Percentiles rank a stretch among this genome's conserved stretches.
phyloP scores from a whole-genome alignment of 805 yeast species.

The Cyberlindnera galapagoensis region DNA sequence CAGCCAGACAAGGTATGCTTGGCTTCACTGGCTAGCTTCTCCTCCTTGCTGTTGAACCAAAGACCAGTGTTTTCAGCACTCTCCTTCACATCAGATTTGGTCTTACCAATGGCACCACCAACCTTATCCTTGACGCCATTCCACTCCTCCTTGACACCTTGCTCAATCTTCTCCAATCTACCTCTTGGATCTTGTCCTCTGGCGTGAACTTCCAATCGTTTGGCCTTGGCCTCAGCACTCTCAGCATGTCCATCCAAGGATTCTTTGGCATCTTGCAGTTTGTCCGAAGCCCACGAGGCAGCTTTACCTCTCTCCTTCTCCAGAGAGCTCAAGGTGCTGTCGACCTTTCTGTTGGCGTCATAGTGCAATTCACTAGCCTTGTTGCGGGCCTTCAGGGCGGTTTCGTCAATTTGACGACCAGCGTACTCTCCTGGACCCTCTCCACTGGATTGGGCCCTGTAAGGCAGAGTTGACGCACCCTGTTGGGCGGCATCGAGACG shows the following conservation, averaged over 20 bases:
- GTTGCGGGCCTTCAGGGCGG: constrained; percentile 13
- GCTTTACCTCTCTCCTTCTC: constrained; percentile 13
- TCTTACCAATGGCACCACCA: constrained; percentile 3
- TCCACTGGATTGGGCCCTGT: constrained; percentile 4
- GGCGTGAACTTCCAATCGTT: constrained; percentile 12
- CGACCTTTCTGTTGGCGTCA: constrained; percentile 17
- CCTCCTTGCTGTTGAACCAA: constrained; percentile 22
- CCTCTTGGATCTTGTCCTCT: constrained; percentile 11
- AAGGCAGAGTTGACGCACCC: constrained; percentile 5
- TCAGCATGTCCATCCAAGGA: constrained; percentile 10
- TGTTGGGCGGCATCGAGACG: constrained; percentile 15
- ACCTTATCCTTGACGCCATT: constrained; percentile 18
- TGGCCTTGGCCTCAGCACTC: constrained; percentile 16
- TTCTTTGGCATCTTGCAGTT: constrained; percentile 10
- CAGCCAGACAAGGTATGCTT: constrained; percentile 35
- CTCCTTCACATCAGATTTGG: constrained; percentile 8
- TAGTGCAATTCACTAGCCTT: constrained; percentile 12
- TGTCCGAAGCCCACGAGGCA: constrained; percentile 20
- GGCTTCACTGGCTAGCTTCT: constrained; percentile 27
- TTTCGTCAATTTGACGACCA: constrained; percentile 24
- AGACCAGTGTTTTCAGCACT: constrained; percentile 2
- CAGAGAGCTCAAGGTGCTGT: constrained; percentile 8
- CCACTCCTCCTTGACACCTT: constrained; percentile 8
- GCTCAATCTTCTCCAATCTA: constrained; percentile 16
- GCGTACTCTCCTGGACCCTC: constrained; percentile 18